phyloP scores from a whole-genome alignment of 2,329 filamentous ascomycete genomes.

The Podosphaera aphanis region DNA sequence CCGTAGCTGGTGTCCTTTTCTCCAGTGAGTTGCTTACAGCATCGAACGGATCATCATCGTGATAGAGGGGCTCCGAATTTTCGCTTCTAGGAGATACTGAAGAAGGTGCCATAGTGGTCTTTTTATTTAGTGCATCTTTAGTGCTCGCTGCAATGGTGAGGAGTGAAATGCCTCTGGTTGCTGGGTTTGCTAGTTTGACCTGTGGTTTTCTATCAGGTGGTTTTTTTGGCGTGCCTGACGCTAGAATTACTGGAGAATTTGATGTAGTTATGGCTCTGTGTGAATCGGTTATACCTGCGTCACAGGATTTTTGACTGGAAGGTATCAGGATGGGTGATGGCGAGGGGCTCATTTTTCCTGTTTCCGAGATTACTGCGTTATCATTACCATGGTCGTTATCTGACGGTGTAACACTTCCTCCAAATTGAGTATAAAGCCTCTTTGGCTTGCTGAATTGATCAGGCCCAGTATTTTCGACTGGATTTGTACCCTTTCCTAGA shows the following conservation, averaged over 20 bases:
- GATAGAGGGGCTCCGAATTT: neutral
- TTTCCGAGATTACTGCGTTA: neutral
- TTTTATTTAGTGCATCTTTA: constrained; percentile 6
- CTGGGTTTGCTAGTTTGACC: constrained; percentile 10
- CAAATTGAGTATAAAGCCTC: neutral
- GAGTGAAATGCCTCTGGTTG: constrained; percentile 11
- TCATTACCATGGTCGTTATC: neutral
- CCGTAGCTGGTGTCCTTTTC: constrained; percentile 1
- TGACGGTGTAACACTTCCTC: neutral
- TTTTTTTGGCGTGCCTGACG: neutral
- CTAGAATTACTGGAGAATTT: too few relatives aligned
- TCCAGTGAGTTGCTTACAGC: neutral
- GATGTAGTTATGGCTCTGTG: neutral
- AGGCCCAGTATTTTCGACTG: neutral
- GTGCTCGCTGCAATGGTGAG: constrained; percentile 8
- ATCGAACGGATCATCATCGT: neutral
- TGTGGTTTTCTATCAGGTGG: neutral
- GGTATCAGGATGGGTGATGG: neutral
- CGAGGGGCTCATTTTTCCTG: neutral
- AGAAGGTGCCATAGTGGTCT: constrained; percentile 5
- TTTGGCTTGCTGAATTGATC: neutral
- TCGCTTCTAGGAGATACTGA: constrained; percentile 3
- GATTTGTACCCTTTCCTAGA: neutral
- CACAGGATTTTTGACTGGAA: neutral
- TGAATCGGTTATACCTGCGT: neutral